A percentile compares a stretch with the other conserved stretches of the same genome.
Conservation (phyloP, 2,329 filamentous ascomycete species). For the Tolypocladium album region DNA sequence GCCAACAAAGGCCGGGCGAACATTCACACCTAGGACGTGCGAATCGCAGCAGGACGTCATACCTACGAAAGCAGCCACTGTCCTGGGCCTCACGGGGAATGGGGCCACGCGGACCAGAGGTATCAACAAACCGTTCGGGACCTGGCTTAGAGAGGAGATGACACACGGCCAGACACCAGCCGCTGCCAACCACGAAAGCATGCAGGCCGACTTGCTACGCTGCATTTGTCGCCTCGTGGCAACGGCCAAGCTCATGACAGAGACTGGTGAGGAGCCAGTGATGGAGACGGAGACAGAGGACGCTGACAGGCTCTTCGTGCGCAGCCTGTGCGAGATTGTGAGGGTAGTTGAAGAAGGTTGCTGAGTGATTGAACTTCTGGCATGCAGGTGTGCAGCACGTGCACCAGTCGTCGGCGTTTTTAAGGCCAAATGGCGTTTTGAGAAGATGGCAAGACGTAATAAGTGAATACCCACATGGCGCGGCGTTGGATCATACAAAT, state of each 20-base stretch:
- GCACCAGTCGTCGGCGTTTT: not conserved
- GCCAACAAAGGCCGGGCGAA: slow-evolving; percentile 4
- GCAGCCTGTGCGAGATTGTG: slow-evolving; percentile 32
- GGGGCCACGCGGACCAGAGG: slow-evolving; percentile 11
- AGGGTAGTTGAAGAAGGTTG: slow-evolving; percentile 21
- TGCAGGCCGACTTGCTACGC: slow-evolving; percentile 37
- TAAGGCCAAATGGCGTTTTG: not conserved
- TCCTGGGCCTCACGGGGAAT: slow-evolving; percentile 33
- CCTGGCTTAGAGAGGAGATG: slow-evolving; percentile 17
- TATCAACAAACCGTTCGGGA: slow-evolving; percentile 13
- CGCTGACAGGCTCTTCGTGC: slow-evolving; percentile 25
- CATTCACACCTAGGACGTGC: slow-evolving; percentile 6
- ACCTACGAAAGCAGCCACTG: slow-evolving; percentile 40
- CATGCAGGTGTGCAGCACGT: not conserved
- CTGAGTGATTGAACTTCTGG: not conserved
- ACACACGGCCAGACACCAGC: slow-evolving; percentile 5
- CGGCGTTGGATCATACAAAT: not conserved
- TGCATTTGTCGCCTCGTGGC: slow-evolving; percentile 41
- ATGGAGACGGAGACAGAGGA: slow-evolving; percentile 19
- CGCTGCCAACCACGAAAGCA: slow-evolving; percentile 18
- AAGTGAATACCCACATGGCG: slow-evolving; percentile 2
- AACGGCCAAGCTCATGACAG: slow-evolving; percentile 30
- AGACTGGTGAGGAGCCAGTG: slow-evolving; percentile 18
- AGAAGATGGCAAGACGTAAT: not conserved
- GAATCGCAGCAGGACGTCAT: slow-evolving; percentile 23